Evolutionary conservation across 208 protist species (phyloP), one percentile per base, ranked within the genome.

Genomic region (Acanthamoeba triangularis): DNA sequence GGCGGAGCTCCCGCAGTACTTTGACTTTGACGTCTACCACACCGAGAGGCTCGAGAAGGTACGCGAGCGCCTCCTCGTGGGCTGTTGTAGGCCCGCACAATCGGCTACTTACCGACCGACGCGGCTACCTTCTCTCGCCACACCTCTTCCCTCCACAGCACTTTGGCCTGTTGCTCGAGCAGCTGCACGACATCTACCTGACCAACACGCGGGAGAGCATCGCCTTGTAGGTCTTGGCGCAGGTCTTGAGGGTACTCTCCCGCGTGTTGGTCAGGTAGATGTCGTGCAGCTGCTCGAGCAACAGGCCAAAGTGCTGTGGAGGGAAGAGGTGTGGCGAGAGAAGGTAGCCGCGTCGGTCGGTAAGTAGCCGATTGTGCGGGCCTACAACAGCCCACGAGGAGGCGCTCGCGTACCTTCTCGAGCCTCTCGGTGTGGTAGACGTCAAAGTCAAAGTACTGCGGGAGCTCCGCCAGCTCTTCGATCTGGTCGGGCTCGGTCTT

Each of bases 381-480:
- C n/a, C n/a, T n/a, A n/a, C n/a, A n/a, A n/a, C n/a, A n/a, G n/a
- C n/a, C n/a, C n/a, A n/a, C n/a, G n/a, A n/a, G n/a, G n/a, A n/a
- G n/a, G n/a, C n/a, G n/a, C n/a, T n/a, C n/a, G n/a, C n/a, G n/a
- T n/a, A n/a, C 88, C 88, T 93, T 76, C 20, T 54, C 88, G 16
- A 47, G 80, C 65, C 54, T 63, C 7, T 84, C 25, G 30, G 63
- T 82, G 69, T 82, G 90, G 44, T 94, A 94, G 35, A 33, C 69
- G 33, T 94, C 90, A 33, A 94, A 94, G 54, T 94, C 69, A 35
- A 94, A 82, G 67, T 65, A 82, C 54, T 94, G 90, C 16, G 90
- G 90, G 16, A 94, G 63, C 69, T 94, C 90, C 13, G 80, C 65
- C 1, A 94, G 90, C 69, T 94, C 90, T 35, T 94, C 90, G 14